Evolutionary conservation across 2,329 filamentous ascomycete species (phyloP).

Genomic region (Sphaerulina musiva): DNA sequence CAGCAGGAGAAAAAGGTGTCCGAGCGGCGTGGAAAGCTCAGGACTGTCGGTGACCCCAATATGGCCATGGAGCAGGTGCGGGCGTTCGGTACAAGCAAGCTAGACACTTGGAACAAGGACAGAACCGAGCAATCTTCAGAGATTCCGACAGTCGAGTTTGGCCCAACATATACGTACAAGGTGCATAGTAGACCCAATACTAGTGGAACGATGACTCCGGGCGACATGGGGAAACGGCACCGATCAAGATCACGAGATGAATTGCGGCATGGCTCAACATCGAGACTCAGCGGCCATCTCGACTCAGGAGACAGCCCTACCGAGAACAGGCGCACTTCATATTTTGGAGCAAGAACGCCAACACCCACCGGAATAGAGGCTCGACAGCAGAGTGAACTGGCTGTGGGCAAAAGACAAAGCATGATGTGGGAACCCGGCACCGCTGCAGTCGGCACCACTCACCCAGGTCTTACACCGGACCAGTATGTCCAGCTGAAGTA

Average conservation of each 20-base stretch:
- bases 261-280: slow-evolving; percentile 22
- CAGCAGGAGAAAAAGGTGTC: slow-evolving; percentile 48
- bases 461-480: slow-evolving; percentile 60
- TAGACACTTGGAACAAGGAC: slow-evolving; percentile 33
- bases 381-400: slow-evolving; percentile 24
- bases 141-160: slow-evolving; percentile 76
- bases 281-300: slow-evolving; percentile 17
- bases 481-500: slow-evolving; percentile 67
- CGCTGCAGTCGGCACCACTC: slow-evolving; percentile 44
- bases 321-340: slow-evolving; percentile 30
- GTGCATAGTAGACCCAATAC: slow-evolving; percentile 50
- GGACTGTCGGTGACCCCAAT: slow-evolving; percentile 60
- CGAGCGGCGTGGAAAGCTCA: slow-evolving; percentile 72
- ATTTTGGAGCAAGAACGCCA: slow-evolving; percentile 29
- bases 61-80: slow-evolving; percentile 40
- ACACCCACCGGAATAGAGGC: slow-evolving; percentile 29
- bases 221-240: slow-evolving; percentile 20
- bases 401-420: slow-evolving; percentile 52
- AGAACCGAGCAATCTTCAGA: slow-evolving; percentile 41
- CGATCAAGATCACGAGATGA: slow-evolving; percentile 28
- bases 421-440: slow-evolving; percentile 74
- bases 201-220: slow-evolving; percentile 46
- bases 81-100: slow-evolving; percentile 21
- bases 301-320: slow-evolving; percentile 20
- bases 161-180: slow-evolving; percentile 67